Percentiles rank a stretch among this genome's conserved stretches.
Evolutionary conservation across 768 basidiomycete genomes (phyloP).

Genomic region (Lyophyllum semitale): DNA sequence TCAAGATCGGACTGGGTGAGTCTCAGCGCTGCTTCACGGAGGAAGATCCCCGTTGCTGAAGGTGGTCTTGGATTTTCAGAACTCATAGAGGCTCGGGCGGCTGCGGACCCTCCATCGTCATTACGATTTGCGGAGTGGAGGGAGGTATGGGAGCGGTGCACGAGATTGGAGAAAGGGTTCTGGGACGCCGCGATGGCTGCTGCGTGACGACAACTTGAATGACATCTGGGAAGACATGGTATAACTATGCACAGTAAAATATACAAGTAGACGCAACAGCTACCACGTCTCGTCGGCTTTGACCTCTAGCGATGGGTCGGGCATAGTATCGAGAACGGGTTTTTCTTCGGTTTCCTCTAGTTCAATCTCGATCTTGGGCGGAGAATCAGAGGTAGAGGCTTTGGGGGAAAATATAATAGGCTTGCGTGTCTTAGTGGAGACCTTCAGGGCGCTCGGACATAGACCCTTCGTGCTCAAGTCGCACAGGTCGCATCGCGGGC

Average conservation of each 20-base stretch:
- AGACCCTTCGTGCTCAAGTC: constrained; percentile 53
- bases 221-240: not conserved
- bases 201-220: too few species aligned
- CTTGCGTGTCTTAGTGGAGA: constrained; percentile 26
- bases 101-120: constrained; percentile 62
- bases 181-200: constrained; percentile 69
- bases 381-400: constrained; percentile 17
- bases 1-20: constrained; percentile 73
- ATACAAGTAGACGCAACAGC: not conserved
- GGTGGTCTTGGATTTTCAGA: constrained; percentile 39
- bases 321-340: constrained; percentile 5
- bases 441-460: constrained; percentile 63
- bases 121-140: constrained; percentile 64
- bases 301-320: not conserved
- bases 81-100: constrained; percentile 69
- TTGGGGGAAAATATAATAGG: constrained; percentile 12
- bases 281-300: constrained; percentile 10
- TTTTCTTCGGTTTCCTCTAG: constrained; percentile 29
- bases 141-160: constrained; percentile 74
- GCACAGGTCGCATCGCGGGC: constrained; percentile 67
- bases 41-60: not conserved
- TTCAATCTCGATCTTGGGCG: constrained; percentile 33
- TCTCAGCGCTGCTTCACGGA: not conserved
- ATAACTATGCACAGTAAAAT: not conserved
- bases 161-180: constrained; percentile 78